phyloP scores from a whole-genome alignment of 495 filamentous ascomycete species.

The Penicillium odoratum region DNA sequence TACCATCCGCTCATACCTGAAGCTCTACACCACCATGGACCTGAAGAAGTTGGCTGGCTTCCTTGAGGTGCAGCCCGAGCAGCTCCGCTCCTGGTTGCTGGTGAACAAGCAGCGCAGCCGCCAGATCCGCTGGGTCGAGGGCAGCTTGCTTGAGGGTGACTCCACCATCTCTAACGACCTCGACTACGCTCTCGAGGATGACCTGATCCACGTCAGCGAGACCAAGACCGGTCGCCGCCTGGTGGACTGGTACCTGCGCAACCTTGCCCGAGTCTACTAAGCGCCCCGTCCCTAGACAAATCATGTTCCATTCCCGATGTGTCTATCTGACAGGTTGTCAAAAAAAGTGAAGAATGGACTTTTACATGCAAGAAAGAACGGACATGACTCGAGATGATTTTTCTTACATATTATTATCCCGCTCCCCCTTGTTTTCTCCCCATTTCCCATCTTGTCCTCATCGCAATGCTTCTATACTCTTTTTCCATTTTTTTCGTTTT shows the following conservation, averaged over 20 bases:
- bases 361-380: conserved; percentile 30
- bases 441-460: conserved; percentile 22
- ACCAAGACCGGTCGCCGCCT: conserved; percentile 95
- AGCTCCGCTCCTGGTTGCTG: conserved; percentile 83
- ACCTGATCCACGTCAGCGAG: conserved; percentile 97
- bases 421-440: conserved; percentile 23
- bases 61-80: conserved; percentile 90
- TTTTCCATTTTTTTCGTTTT: conserved; percentile 21
- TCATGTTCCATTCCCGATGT: conserved; percentile 7
- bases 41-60: conserved; percentile 97
- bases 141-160: conserved; percentile 86
- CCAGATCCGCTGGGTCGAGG: conserved; percentile 93
- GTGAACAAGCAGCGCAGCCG: conserved; percentile 98
- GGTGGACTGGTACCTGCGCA: conserved; percentile 98
- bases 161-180: conserved; percentile 86
- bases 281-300: background rate
- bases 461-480: conserved; percentile 24
- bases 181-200: conserved; percentile 95
- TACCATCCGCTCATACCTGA: conserved; percentile 94
- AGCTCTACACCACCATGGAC: conserved; percentile 99
- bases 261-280: conserved; percentile 90
- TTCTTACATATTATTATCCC: conserved; percentile 31
- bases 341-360: conserved; percentile 28
- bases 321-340: conserved; percentile 19
- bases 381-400: conserved; percentile 38